Conservation (phyloP, 495 filamentous ascomycete species). For the Lepraria neglecta region DNA sequence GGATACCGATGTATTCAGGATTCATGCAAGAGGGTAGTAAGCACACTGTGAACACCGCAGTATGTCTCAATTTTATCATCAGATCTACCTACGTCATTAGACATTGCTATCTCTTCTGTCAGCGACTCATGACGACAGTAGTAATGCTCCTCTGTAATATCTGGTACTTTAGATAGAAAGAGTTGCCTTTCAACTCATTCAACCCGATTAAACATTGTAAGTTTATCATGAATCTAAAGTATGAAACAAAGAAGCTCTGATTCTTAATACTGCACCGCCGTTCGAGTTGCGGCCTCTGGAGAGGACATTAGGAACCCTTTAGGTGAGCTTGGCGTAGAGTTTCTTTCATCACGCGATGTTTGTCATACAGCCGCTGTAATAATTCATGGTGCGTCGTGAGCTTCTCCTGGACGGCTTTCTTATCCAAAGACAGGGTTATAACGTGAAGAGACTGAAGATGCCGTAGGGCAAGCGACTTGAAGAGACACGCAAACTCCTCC, state of each 20-base stretch:
- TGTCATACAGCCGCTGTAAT: constrained; percentile 3
- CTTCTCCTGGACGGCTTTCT: constrained; percentile 6
- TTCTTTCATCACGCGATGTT: neutral
- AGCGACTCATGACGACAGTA: neutral
- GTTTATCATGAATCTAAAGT: neutral
- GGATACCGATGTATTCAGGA: neutral
- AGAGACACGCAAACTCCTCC: constrained; percentile 5
- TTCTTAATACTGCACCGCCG: neutral
- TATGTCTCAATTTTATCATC: neutral
- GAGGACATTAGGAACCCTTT: neutral
- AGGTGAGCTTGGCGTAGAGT: constrained; percentile 7
- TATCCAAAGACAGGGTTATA: neutral
- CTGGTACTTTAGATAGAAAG: neutral
- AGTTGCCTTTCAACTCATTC: neutral
- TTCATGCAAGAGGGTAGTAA: neutral
- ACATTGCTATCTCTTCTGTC: constrained; percentile 3
- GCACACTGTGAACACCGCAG: too few relatives aligned
- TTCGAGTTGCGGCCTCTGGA: constrained; percentile 1
- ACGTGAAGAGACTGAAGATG: constrained; percentile 3
- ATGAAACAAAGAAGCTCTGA: neutral
- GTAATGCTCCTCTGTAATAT: neutral
- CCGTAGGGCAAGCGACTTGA: constrained; percentile 1
- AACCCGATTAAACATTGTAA: neutral
- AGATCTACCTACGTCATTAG: neutral
- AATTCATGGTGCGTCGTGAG: constrained; percentile 7